Conservation (phyloP, 2,329 filamentous ascomycete genomes). For the Fusarium goolgardi region DNA sequence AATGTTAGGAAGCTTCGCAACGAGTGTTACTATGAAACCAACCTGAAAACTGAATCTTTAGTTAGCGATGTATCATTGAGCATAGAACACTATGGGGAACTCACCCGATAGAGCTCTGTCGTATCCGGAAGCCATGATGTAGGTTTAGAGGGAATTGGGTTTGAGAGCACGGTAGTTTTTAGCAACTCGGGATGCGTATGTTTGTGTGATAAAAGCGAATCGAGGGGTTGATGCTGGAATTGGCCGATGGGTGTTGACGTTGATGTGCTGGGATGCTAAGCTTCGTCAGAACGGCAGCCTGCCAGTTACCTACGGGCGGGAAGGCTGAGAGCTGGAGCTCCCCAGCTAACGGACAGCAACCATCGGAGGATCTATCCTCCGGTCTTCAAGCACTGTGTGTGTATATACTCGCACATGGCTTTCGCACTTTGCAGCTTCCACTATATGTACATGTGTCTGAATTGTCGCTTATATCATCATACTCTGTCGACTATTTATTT, state of each 20-base stretch:
- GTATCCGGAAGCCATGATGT: slow-evolving; percentile 88
- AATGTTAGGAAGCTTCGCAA: slow-evolving; percentile 56
- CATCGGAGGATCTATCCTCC: slow-evolving; percentile 50
- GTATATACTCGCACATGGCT: background rate
- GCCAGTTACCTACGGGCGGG: slow-evolving; percentile 45
- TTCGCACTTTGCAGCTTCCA: background rate
- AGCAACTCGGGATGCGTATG: slow-evolving; percentile 5
- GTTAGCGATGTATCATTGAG: slow-evolving; percentile 59
- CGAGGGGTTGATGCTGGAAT: slow-evolving; percentile 33
- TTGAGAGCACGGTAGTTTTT: background rate
- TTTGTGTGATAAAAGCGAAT: slow-evolving; percentile 27
- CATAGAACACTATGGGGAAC: slow-evolving; percentile 51
- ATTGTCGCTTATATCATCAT: background rate
- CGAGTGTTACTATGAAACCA: slow-evolving; percentile 45
- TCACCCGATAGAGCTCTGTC: slow-evolving; percentile 98
- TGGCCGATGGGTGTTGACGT: slow-evolving; percentile 41
- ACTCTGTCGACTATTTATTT: background rate
- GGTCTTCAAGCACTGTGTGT: slow-evolving; percentile 30
- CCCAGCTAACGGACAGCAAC: slow-evolving; percentile 24
- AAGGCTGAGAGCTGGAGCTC: slow-evolving; percentile 51
- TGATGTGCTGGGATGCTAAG: slow-evolving; percentile 47
- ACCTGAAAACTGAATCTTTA: slow-evolving; percentile 81
- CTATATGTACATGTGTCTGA: background rate
- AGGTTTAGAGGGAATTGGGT: slow-evolving; percentile 12
- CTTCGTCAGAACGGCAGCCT: slow-evolving; percentile 58